These are phyloP conservation scores for Ophiostoma piceae DNA, from an alignment of 2,329 filamentous ascomycete species.

Conservation along the genomic window DNA sequence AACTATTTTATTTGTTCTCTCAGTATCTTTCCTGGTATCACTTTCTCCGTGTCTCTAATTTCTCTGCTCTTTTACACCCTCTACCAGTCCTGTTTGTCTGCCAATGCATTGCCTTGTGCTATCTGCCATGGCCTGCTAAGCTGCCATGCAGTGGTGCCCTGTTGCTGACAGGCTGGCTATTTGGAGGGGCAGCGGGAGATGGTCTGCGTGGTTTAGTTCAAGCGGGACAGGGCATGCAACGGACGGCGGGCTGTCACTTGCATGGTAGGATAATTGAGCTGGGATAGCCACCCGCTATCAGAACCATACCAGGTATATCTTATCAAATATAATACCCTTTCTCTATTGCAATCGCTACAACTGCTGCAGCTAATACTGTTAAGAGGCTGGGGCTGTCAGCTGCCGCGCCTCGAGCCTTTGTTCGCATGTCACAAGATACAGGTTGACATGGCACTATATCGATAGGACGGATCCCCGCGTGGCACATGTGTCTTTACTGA, in stretches of 20 bases:
- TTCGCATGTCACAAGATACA: neutral
- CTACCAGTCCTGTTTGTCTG: neutral
- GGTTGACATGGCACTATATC: constrained; percentile 5
- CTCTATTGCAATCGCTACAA: neutral
- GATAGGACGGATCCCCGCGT: neutral
- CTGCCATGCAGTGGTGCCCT: neutral
- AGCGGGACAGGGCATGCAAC: neutral
- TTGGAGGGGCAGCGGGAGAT: neutral
- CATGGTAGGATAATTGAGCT: neutral
- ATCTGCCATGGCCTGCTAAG: neutral
- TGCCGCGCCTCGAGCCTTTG: neutral
- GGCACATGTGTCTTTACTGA: neutral
- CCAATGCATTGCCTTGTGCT: neutral
- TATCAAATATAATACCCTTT: neutral
- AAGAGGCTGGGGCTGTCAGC: neutral
- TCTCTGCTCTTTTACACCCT: neutral
- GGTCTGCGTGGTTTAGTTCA: neutral
- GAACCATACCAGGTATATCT: neutral
- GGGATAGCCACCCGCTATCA: neutral
- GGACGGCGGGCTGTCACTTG: neutral
- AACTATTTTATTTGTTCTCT: neutral
- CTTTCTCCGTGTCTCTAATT: neutral
- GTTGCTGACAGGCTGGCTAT: neutral
- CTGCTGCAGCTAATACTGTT: neutral
- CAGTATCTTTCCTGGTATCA: neutral